Base-by-base conservation (phyloP, 2,329 filamentous ascomycete genomes). In the Bipolaris cookei region DNA sequence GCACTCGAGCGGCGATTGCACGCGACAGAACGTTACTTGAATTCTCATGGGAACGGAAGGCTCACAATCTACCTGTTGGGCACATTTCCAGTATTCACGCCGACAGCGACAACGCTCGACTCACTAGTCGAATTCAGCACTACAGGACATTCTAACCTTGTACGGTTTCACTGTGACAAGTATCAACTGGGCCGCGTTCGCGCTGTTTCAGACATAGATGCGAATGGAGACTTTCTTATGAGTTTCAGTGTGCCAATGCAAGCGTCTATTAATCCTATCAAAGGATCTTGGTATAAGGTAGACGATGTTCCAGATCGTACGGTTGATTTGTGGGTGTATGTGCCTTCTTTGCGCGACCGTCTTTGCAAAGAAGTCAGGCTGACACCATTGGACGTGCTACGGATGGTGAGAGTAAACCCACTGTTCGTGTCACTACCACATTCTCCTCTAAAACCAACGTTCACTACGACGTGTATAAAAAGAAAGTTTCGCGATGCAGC, bases 331-430 rank as follows among this genome's bases (percentile, higher is more conserved):
- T 41, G 25, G 37, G 47, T 50, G 4, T 50, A 50, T 42, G 37
- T 50, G 47, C 47, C 37, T 20, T 49, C 35, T 49, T 49, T 49
- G 32, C 46, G 46, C 46, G 46, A 49, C 21, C 35, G 46, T 23
- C 14, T 49, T 38, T 14, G 23, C n/a, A n/a, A 49, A 35, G 46
- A 49, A 21, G 35, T 49, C 18, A 49, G 46, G 21, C 21, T 49
- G 20, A 39, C 35, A 49, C 46, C 23, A 39, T 21, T 18, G 13
- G 35, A 49, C n/a, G 23, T 41, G 35, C 34, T 49, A 14, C 35
- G 23, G 34, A 49, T 39, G 6, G 7, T 30, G 4, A 20, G 35
- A 30, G 46, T 35, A 49, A 39, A 23, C 6, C 46, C n/a, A 35
- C 34, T 39, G 18, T n/a, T 13, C 18, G 21, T 37, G 20, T 23